These are phyloP conservation scores for Peniophora sp. DNA, from an alignment of 1,284 basidiomycete species.

Conservation along the genomic window DNA sequence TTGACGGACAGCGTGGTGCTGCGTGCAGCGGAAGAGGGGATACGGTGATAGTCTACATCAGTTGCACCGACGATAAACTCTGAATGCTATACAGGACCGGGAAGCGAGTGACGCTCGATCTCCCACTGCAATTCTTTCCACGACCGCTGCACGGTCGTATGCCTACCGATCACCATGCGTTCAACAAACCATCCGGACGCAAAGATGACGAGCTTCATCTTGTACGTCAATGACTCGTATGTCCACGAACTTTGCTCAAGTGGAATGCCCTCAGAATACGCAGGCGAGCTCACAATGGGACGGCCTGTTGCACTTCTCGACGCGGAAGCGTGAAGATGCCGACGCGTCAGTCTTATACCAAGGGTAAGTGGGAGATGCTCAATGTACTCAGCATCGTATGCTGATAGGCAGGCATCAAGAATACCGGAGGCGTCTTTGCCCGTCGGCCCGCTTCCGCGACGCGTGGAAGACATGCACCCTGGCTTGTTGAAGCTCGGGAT, in stretches of 20 bases:
- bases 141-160: conserved; percentile 53
- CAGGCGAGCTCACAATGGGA: conserved; percentile 76
- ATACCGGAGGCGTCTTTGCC: conserved; percentile 38
- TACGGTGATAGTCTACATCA: conserved; percentile 31
- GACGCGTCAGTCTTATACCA: conserved; percentile 45
- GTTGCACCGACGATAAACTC: conserved; percentile 14
- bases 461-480: conserved; percentile 36
- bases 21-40: conserved; percentile 53
- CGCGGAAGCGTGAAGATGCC: conserved; percentile 27
- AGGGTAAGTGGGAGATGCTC: conserved; percentile 31
- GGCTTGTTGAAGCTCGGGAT: conserved; percentile 53
- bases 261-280: conserved; percentile 42
- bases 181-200: conserved; percentile 22
- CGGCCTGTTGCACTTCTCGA: conserved; percentile 55
- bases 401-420: too few species aligned
- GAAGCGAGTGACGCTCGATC: conserved; percentile 16
- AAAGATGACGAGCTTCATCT: conserved; percentile 59
- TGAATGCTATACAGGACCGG: conserved; percentile 34
- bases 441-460: conserved; percentile 27
- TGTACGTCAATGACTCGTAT: conserved; percentile 26
- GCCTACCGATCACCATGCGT: conserved; percentile 41
- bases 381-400: too few species aligned
- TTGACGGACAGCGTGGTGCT: conserved; percentile 58
- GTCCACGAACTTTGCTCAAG: background rate
- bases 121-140: background rate